These are phyloP conservation scores for Russula compacta DNA, from an alignment of 768 basidiomycete genomes.

Conservation along the genomic window DNA sequence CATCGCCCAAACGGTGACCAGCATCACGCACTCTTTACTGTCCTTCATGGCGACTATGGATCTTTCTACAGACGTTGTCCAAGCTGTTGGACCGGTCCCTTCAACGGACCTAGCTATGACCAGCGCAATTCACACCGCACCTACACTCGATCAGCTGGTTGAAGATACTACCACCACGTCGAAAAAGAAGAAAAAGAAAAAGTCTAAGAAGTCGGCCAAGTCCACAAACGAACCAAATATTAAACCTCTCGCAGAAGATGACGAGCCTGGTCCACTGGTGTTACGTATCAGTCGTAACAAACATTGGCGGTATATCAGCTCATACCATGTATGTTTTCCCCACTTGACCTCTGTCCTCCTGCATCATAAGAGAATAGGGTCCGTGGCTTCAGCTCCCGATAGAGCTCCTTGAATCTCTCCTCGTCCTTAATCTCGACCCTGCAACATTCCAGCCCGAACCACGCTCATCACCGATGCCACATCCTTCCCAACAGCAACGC, in stretches of 20 bases:
- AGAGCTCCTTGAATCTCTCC: conserved; percentile 75
- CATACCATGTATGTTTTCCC: conserved; percentile 63
- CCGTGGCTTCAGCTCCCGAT: conserved; percentile 87
- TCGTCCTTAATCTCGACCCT: conserved; percentile 71
- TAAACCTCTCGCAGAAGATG: conserved; percentile 29
- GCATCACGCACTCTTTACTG: neutral
- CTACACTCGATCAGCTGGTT: conserved; percentile 20
- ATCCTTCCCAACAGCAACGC: conserved; percentile 23
- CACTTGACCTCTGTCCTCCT: neutral
- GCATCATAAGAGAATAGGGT: conserved; percentile 40
- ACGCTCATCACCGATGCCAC: conserved; percentile 35
- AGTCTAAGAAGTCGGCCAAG: conserved; percentile 64
- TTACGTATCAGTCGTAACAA: conserved; percentile 89
- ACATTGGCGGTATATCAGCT: conserved; percentile 90
- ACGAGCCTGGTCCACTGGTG: conserved; percentile 47
- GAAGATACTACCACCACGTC: conserved; percentile 25
- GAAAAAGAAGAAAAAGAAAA: conserved; percentile 61
- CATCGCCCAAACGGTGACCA: neutral
- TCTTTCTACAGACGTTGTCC: neutral
- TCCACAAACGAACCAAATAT: conserved; percentile 45
- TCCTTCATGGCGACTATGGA: neutral
- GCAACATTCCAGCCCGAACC: conserved; percentile 42
- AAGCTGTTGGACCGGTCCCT: neutral
- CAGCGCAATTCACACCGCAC: conserved; percentile 20
- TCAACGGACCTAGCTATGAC: neutral